phyloP scores from a whole-genome alignment of 306 rosid genomes.

The Canavalia ensiformis region DNA sequence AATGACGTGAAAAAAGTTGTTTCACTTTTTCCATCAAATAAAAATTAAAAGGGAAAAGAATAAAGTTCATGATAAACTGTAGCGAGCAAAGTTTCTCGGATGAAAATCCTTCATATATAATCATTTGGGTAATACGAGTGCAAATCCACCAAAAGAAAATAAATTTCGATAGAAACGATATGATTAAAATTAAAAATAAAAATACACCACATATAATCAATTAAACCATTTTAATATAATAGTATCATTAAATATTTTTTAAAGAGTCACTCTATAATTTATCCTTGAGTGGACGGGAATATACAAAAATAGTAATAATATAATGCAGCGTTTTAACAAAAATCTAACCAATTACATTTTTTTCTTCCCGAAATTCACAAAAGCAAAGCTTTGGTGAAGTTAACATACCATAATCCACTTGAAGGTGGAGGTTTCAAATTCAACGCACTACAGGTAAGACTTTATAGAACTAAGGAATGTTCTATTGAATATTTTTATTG shows the following conservation, averaged over 20 bases:
- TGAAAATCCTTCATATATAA: neutral
- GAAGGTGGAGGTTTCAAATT: constrained; percentile 30
- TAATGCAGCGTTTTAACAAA: neutral
- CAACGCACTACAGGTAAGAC: constrained; percentile 44
- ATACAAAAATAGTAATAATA: neutral
- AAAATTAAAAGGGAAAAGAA: neutral
- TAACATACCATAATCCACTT: constrained; percentile 15
- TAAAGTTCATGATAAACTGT: neutral
- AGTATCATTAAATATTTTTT: no score
- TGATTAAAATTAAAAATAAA: neutral
- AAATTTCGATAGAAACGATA: neutral
- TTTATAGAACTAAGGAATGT: constrained; percentile 36
- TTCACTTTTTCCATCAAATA: constrained; percentile 38
- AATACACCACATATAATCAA: neutral
- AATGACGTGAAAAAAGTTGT: constrained; percentile 30
- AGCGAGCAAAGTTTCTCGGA: neutral
- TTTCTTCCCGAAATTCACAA: neutral
- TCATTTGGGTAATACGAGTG: neutral
- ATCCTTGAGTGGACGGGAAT: no score
- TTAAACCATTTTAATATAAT: no score
- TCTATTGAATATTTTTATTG: neutral
- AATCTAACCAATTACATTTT: neutral
- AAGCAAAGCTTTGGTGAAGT: neutral
- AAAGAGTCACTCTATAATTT: no score
- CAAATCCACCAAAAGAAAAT: neutral